phyloP scores from a whole-genome alignment of 73 alveolate genomes.

The Breviolum minutum region DNA sequence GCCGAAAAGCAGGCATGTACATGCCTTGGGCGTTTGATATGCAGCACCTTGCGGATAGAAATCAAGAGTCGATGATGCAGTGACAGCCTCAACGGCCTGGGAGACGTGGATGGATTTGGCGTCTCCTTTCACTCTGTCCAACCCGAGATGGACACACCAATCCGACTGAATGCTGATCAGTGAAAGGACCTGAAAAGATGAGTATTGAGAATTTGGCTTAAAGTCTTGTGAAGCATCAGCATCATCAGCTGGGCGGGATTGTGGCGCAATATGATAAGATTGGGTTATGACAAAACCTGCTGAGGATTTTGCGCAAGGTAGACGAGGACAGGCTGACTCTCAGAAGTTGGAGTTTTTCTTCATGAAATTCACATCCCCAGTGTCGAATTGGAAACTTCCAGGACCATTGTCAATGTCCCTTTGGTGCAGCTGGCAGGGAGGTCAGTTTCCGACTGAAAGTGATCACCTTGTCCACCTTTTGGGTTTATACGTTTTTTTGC shows the following conservation, averaged over 20 bases:
- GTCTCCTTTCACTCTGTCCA: too few relatives aligned
- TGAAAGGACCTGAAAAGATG: too few relatives aligned
- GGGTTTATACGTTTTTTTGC: too few relatives aligned
- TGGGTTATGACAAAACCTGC: not conserved
- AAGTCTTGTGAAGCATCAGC: too few relatives aligned
- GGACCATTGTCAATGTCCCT: constrained; percentile 75
- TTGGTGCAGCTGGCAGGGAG: constrained; percentile 84
- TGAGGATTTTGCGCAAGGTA: constrained; percentile 58
- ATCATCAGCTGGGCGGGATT: too few relatives aligned
- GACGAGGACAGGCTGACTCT: constrained; percentile 4
- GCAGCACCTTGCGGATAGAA: constrained; percentile 75
- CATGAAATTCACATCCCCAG: not conserved
- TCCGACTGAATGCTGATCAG: too few relatives aligned
- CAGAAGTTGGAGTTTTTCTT: not conserved
- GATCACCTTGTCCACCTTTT: too few relatives aligned
- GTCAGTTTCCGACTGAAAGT: not conserved
- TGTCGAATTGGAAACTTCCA: not conserved
- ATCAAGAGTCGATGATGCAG: constrained; percentile 78
- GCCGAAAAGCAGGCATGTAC: constrained; percentile 48
- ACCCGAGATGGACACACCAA: too few relatives aligned
- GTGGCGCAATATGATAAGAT: not conserved
- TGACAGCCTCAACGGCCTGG: not conserved
- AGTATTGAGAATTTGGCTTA: too few relatives aligned
- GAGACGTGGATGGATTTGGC: not conserved
- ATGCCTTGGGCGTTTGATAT: constrained; percentile 88